Base-by-base conservation (phyloP, 352 stramenopile species). In the Blastocystis sp. region DNA sequence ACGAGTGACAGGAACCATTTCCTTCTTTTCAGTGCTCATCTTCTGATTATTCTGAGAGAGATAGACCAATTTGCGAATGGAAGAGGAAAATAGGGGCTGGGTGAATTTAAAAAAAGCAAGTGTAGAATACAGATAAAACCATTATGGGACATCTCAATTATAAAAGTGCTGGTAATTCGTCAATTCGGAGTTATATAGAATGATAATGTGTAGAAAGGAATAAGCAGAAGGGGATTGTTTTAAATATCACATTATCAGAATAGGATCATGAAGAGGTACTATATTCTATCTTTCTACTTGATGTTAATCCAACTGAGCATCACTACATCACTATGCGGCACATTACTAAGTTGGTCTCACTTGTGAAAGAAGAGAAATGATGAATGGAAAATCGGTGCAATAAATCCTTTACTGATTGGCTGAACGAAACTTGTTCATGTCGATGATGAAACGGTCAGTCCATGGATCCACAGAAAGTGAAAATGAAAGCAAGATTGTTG, bases 1-100 rank as follows among this genome's bases (percentile, higher is more conserved):
- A 91, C 96, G 95, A 89, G 94, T 97, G 79, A 98, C 96, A 82
- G 95, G 62, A 90, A 64, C 58, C 57, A 81, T 79, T 87, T 90
- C 59, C 53, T 89, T 90, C 51, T 90, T 91, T 54, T 78, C 44
- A 79, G 56, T 48, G 17, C 22, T 35, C 73, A 84, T 84, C 17
- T 40, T 84, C 53, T 60, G 27, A 27, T 62, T 54, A 68, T 53
- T 68, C 42, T n/a, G 27, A 56, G 73, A 84, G 73, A 84, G 73
- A 66, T 68, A 84, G 57, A 68, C 73, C 73, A 56, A 84, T 84
- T 66, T 84, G 17, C 62, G 70, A 81, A 64, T 59, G 51, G 70
- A 64, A 53, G 27, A 81, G 33, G 27, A 33, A 7, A 33, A 13
- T n/a, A 62, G 56, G 56, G 56, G 19, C 56, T 33, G 13, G 56